Evolutionary conservation across 805 yeast species (phyloP).

Genomic region (Wickerhamomyces alni): DNA sequence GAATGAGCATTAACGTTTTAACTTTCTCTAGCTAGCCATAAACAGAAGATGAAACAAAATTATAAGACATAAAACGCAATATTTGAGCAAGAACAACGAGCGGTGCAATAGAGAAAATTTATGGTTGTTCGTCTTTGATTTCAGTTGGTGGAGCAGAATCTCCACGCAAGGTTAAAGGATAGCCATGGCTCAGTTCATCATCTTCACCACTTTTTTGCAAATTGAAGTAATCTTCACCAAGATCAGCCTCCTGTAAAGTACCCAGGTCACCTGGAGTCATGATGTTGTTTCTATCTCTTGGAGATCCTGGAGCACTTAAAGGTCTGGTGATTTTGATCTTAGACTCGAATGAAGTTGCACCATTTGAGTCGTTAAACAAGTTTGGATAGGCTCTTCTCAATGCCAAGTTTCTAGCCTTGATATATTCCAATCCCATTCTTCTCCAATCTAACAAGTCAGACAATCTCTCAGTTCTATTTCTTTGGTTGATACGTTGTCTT

Average conservation of each 20-base stretch:
- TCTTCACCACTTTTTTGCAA: conserved; percentile 38
- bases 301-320: conserved; percentile 95
- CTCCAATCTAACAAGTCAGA: conserved; percentile 95
- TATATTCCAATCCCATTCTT: conserved; percentile 95
- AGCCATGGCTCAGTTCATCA: conserved; percentile 32
- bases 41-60: too few relatives aligned
- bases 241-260: conserved; percentile 86
- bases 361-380: conserved; percentile 41
- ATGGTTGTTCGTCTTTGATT: neutral
- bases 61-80: too few relatives aligned
- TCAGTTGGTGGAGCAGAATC: conserved; percentile 34
- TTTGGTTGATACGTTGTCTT: conserved; percentile 95
- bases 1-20: too few relatives aligned
- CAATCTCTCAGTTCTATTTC: conserved; percentile 93
- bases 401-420: conserved; percentile 89
- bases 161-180: conserved; percentile 46
- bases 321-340: conserved; percentile 80
- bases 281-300: conserved; percentile 63
- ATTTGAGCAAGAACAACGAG: neutral
- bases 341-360: conserved; percentile 30
- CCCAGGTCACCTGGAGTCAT: conserved; percentile 99
- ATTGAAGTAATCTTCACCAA: conserved; percentile 71
- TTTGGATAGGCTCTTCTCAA: conserved; percentile 92
- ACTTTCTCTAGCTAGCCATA: too few relatives aligned
- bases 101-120: neutral